Percentiles rank a stretch among this genome's conserved stretches.
These are phyloP conservation scores for Pichia sp. DNA, from an alignment of 1,139 yeast genomes.

Conservation along the genomic window DNA sequence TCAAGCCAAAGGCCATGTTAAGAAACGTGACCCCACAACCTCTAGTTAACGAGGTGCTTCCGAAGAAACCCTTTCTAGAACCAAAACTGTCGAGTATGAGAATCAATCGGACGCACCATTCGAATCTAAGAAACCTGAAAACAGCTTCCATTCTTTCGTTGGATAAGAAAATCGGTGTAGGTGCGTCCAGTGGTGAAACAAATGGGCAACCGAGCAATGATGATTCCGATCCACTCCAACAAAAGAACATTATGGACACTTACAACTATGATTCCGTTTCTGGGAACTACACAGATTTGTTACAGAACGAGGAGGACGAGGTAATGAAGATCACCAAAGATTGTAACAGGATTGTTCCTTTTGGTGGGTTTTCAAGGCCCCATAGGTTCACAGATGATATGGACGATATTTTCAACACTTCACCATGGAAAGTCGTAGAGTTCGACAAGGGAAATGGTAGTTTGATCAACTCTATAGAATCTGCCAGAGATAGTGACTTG, in stretches of 20 bases:
- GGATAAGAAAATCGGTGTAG: slow-evolving; percentile 9
- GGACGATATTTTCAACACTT: slow-evolving; percentile 57
- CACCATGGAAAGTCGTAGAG: slow-evolving; percentile 71
- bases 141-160: slow-evolving; percentile 15
- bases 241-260: not conserved
- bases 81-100: slow-evolving; percentile 35
- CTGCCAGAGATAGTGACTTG: slow-evolving; percentile 46
- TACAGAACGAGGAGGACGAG: slow-evolving; percentile 15
- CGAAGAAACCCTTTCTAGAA: slow-evolving; percentile 17
- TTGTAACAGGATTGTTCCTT: slow-evolving; percentile 51
- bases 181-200: not conserved
- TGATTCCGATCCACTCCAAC: not conserved
- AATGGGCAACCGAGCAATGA: not conserved
- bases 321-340: slow-evolving; percentile 5
- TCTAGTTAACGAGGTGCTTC: slow-evolving; percentile 40
- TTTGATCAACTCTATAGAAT: slow-evolving; percentile 74
- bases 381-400: slow-evolving; percentile 43
- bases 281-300: slow-evolving; percentile 6
- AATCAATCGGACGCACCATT: slow-evolving; percentile 35
- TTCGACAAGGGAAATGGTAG: slow-evolving; percentile 86
- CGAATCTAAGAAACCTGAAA: slow-evolving; percentile 13
- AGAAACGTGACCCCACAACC: slow-evolving; percentile 20
- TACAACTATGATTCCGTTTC: slow-evolving; percentile 10
- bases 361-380: slow-evolving; percentile 68
- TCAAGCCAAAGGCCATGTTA: slow-evolving; percentile 40